Evolutionary conservation across 139 green algal genomes (phyloP).

Genomic region (Chlorella sorokiniana): DNA sequence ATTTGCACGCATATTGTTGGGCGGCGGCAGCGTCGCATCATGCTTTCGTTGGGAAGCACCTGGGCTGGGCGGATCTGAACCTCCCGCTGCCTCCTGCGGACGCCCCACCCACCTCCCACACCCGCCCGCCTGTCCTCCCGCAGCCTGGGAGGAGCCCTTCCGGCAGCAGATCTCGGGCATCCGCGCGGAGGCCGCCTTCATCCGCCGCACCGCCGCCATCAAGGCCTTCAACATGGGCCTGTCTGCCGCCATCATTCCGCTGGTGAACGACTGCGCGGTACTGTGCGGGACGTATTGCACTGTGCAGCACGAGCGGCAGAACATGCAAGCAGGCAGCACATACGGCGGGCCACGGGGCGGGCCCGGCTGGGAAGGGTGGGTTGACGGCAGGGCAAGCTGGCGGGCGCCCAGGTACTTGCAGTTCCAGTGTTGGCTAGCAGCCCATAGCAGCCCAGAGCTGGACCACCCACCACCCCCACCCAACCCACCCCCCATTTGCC

Average conservation of each 20-base stretch:
- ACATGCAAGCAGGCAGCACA: too few relatives aligned
- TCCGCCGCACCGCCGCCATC: constrained; percentile 67
- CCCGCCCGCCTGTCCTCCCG: neutral
- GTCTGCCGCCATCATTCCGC: constrained; percentile 67
- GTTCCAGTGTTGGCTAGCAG: neutral
- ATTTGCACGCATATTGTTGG: too few relatives aligned
- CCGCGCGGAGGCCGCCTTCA: constrained; percentile 55
- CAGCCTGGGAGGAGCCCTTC: constrained; percentile 69
- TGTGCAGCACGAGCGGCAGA: too few relatives aligned
- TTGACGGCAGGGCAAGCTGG: too few relatives aligned
- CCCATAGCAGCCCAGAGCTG: neutral
- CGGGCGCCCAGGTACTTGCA: neutral
- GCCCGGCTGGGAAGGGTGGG: too few relatives aligned
- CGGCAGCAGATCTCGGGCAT: constrained; percentile 45
- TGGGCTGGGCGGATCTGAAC: too few relatives aligned
- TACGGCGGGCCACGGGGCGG: too few relatives aligned
- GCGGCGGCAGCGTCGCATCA: too few relatives aligned
- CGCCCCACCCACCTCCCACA: too few relatives aligned
- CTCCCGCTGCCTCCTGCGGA: too few relatives aligned
- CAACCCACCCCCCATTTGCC: neutral
- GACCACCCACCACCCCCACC: neutral
- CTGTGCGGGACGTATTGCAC: neutral
- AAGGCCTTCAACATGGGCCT: constrained; percentile 70
- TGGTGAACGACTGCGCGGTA: constrained; percentile 43
- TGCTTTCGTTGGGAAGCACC: too few relatives aligned